These are phyloP conservation scores for Shiraia sp. DNA, from an alignment of 2,329 filamentous ascomycete species.

Conservation along the genomic window DNA sequence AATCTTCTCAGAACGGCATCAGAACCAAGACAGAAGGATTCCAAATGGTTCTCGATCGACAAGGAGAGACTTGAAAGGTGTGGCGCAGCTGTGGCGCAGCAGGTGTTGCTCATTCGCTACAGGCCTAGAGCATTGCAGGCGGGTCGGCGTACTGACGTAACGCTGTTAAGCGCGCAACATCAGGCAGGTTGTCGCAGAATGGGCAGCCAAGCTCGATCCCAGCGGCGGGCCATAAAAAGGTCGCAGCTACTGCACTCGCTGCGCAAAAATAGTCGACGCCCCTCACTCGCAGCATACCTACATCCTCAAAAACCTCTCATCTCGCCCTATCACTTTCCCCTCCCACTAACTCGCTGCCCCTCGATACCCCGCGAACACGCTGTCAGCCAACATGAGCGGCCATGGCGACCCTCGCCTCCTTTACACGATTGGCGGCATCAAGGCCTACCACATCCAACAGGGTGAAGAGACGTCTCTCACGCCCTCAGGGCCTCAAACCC, in stretches of 20 bases:
- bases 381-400: slow-evolving; percentile 47
- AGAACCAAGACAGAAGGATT: too few relatives aligned
- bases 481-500: slow-evolving; percentile 81
- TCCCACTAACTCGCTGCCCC: neutral
- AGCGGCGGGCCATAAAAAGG: slow-evolving; percentile 17
- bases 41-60: slow-evolving; percentile 8
- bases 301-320: neutral
- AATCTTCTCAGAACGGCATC: too few relatives aligned
- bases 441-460: slow-evolving; percentile 87
- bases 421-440: slow-evolving; percentile 75
- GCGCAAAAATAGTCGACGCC: slow-evolving; percentile 17
- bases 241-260: slow-evolving; percentile 3
- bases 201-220: slow-evolving; percentile 5
- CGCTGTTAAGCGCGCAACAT: slow-evolving; percentile 19
- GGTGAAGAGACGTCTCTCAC: slow-evolving; percentile 84
- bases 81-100: slow-evolving; percentile 7
- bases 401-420: slow-evolving; percentile 61
- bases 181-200: slow-evolving; percentile 13
- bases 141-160: slow-evolving; percentile 11
- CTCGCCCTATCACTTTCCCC: neutral
- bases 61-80: neutral
- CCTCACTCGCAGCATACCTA: slow-evolving; percentile 8
- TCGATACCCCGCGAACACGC: slow-evolving; percentile 14
- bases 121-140: neutral
- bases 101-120: neutral